These are phyloP conservation scores for Scheffersomyces titani DNA, from an alignment of 1,139 yeast genomes.

Conservation along the genomic window DNA sequence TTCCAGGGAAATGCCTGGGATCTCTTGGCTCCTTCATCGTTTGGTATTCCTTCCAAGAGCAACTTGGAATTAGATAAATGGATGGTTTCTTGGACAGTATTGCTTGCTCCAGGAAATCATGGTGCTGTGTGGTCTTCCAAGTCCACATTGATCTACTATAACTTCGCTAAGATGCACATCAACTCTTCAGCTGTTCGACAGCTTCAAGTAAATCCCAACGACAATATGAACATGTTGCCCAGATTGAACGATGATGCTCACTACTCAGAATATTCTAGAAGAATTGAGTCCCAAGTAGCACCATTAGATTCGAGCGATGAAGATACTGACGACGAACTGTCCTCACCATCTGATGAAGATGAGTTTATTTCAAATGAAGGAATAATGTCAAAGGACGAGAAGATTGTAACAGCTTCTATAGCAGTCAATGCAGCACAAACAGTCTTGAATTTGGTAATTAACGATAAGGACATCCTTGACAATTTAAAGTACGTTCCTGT, in stretches of 20 bases:
- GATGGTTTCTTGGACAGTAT: constrained; percentile 82
- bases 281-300: constrained; percentile 22
- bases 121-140: constrained; percentile 73
- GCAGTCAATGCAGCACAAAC: constrained; percentile 68
- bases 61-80: constrained; percentile 70
- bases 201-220: constrained; percentile 36
- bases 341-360: constrained; percentile 8
- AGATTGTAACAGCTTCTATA: constrained; percentile 42
- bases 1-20: constrained; percentile 67
- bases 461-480: constrained; percentile 58
- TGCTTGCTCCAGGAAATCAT: constrained; percentile 58
- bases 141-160: constrained; percentile 68
- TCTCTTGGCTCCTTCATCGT: constrained; percentile 55
- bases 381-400: constrained; percentile 37
- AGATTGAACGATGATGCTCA: constrained; percentile 27
- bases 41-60: constrained; percentile 69
- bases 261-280: neutral
- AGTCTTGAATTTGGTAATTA: constrained; percentile 57
- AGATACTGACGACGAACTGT: constrained; percentile 22
- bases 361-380: constrained; percentile 41
- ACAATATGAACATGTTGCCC: constrained; percentile 36
- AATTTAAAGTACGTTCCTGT: constrained; percentile 68
- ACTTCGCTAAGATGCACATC: constrained; percentile 75
- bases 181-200: constrained; percentile 58
- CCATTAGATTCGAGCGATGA: constrained; percentile 27